phyloP scores from a whole-genome alignment of 2,329 filamentous ascomycete species.

The Xylariales sp. region DNA sequence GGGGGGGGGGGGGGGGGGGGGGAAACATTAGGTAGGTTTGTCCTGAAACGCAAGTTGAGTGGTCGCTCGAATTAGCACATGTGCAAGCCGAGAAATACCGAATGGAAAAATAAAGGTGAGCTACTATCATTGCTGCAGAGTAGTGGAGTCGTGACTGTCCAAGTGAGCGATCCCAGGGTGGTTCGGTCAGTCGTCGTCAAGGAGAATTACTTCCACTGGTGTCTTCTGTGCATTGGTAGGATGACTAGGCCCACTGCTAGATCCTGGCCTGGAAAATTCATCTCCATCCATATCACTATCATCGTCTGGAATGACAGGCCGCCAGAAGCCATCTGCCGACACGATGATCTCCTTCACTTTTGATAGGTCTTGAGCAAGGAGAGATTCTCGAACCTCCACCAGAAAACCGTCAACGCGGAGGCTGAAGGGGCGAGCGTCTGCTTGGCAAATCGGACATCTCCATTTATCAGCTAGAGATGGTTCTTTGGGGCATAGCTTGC shows the following conservation, averaged over 20 bases:
- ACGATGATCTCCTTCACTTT: conserved; percentile 58
- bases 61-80: too few relatives aligned
- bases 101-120: too few relatives aligned
- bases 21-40: too few relatives aligned
- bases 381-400: conserved; percentile 49
- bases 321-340: conserved; percentile 62
- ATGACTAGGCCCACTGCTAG: neutral
- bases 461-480: conserved; percentile 65
- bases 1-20: too few relatives aligned
- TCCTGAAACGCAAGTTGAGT: too few relatives aligned
- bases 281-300: conserved; percentile 26
- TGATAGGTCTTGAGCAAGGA: conserved; percentile 45
- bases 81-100: too few relatives aligned
- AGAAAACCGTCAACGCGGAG: conserved; percentile 75
- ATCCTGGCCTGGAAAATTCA: conserved; percentile 12
- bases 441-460: conserved; percentile 80
- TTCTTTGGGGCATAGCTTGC: conserved; percentile 35
- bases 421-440: conserved; percentile 69
- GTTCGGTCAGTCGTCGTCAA: conserved; percentile 8
- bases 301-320: conserved; percentile 32
- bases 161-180: too few relatives aligned
- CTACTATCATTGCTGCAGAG: too few relatives aligned
- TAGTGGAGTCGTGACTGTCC: too few relatives aligned
- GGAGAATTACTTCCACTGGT: conserved; percentile 7
- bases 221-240: neutral